Conservation (phyloP, 2,329 filamentous ascomycete species). For the Botrytis elliptica region DNA sequence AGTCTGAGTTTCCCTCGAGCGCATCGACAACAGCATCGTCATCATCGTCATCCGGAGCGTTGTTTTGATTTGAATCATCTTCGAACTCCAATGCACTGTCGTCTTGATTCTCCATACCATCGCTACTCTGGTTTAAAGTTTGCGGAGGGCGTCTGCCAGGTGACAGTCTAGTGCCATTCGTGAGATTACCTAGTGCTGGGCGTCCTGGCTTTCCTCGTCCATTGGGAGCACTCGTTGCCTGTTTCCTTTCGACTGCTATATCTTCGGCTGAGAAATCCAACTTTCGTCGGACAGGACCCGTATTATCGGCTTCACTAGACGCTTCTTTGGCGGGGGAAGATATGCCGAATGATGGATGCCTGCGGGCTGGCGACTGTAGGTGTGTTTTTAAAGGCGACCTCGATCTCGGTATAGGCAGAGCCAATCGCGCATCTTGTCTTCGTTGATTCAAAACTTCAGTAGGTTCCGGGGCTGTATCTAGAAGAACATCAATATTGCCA, state of each 20-base stretch:
- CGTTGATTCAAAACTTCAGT: slow-evolving; percentile 45
- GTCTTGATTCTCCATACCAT: slow-evolving; percentile 46
- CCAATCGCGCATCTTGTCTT: slow-evolving; percentile 30
- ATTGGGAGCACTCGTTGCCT: slow-evolving; percentile 1
- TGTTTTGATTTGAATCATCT: slow-evolving; percentile 32
- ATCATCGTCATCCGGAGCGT: slow-evolving; percentile 29
- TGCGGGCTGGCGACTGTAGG: slow-evolving; percentile 39
- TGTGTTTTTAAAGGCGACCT: slow-evolving; percentile 41
- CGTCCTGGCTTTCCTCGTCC: slow-evolving; percentile 19
- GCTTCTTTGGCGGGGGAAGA: slow-evolving; percentile 37
- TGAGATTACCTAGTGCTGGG: slow-evolving; percentile 25
- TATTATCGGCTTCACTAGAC: slow-evolving; percentile 29
- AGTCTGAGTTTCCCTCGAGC: slow-evolving; percentile 27
- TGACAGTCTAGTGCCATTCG: slow-evolving; percentile 28
- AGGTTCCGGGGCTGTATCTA: slow-evolving; percentile 52
- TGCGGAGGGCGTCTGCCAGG: slow-evolving; percentile 21
- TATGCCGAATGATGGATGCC: slow-evolving; percentile 37
- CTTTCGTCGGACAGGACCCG: slow-evolving; percentile 35
- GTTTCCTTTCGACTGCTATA: slow-evolving; percentile 23
- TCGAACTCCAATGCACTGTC: slow-evolving; percentile 50
- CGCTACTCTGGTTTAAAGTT: slow-evolving; percentile 34
- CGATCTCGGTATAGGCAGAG: slow-evolving; percentile 38
- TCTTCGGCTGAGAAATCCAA: slow-evolving; percentile 38
- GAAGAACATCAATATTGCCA: slow-evolving; percentile 24
- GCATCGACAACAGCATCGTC: slow-evolving; percentile 39